Percentiles rank a stretch among this genome's conserved stretches.
phyloP scores from a whole-genome alignment of 108 stramenopile genomes.

The Mediolabrus comicus region DNA sequence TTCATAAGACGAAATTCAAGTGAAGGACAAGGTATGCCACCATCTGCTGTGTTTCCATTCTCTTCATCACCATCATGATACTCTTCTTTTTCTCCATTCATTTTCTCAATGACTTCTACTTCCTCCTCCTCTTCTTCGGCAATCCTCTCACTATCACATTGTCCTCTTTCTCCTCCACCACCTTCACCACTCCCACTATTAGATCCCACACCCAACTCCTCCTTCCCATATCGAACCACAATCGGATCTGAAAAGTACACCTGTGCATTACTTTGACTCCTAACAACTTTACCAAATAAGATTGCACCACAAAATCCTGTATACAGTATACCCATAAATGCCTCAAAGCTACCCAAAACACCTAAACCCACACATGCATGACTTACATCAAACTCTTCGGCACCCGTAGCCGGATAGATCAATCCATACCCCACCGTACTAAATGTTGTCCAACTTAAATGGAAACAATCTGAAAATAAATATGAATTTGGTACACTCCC shows the following conservation, averaged over 20 bases:
- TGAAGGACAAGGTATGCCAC: constrained; percentile 67
- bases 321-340: constrained; percentile 71
- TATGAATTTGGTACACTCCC: too few relatives aligned
- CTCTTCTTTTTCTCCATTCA: background rate
- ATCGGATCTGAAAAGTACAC: constrained; percentile 75
- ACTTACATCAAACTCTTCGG: constrained; percentile 39
- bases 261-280: constrained; percentile 69
- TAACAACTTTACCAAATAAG: constrained; percentile 74
- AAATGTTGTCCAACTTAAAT: constrained; percentile 80
- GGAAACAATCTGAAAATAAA: constrained; percentile 63
- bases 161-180: too few relatives aligned
- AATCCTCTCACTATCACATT: too few relatives aligned
- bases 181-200: too few relatives aligned
- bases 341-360: constrained; percentile 65
- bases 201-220: constrained; percentile 25
- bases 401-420: constrained; percentile 62
- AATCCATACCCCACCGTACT: constrained; percentile 67
- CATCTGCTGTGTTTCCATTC: background rate
- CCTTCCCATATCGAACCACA: constrained; percentile 71
- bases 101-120: background rate
- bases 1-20: constrained; percentile 80
- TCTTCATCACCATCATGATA: background rate
- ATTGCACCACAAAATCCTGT: constrained; percentile 79
- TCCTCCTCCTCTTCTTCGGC: background rate
- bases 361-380: constrained; percentile 57